A percentile compares a stretch with the other conserved stretches of the same genome.
Conservation (phyloP, 208 protist species). For the Leishmania arabica region DNA sequence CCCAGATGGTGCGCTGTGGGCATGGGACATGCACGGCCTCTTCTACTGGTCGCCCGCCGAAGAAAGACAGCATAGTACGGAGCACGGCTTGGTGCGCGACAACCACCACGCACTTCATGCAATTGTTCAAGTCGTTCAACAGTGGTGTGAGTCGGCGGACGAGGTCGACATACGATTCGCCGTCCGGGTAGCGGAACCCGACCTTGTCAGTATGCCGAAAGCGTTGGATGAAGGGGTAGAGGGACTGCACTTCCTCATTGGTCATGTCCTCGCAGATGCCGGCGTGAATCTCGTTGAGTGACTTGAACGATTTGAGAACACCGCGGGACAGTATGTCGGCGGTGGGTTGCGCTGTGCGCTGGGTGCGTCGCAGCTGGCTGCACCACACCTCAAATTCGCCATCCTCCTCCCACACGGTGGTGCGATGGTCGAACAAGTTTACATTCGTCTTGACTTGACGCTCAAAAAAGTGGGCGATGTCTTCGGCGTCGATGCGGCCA, state of each 20-base stretch:
- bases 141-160: conserved; percentile 65
- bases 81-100: conserved; percentile 86
- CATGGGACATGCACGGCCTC: conserved; percentile 72
- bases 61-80: conserved; percentile 78
- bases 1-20: conserved; percentile 79
- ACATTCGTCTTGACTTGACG: conserved; percentile 51
- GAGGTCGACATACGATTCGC: conserved; percentile 86
- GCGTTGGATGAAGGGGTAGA: conserved; percentile 68
- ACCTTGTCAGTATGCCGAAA: conserved; percentile 79
- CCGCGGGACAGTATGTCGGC: conserved; percentile 47
- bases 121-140: conserved; percentile 63
- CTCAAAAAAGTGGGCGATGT: conserved; percentile 66
- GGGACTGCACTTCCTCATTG: conserved; percentile 69
- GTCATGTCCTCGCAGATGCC: conserved; percentile 90
- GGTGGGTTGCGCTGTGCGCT: conserved; percentile 63
- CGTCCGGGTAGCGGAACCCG: conserved; percentile 84
- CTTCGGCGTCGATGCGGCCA: conserved; percentile 53
- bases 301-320: conserved; percentile 49
- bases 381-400: conserved; percentile 82
- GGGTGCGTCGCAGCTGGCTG: conserved; percentile 70
- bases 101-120: conserved; percentile 60
- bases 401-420: conserved; percentile 39
- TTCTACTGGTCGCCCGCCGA: conserved; percentile 64
- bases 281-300: conserved; percentile 87
- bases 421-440: conserved; percentile 42